Percentiles rank a stretch among this genome's conserved stretches.
Conservation (phyloP, 129 eudicot genomes). For the Dittrichia graveolens region DNA sequence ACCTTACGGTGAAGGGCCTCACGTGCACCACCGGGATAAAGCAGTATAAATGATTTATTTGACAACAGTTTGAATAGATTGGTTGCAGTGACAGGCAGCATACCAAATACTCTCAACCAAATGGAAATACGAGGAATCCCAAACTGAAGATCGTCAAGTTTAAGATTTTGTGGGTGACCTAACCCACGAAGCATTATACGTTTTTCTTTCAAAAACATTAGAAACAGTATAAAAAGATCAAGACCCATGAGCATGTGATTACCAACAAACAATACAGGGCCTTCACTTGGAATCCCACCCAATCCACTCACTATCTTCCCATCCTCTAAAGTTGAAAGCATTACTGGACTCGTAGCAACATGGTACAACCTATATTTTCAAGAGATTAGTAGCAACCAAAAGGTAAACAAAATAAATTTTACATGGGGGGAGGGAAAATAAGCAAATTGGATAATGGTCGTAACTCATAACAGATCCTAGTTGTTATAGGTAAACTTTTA, state of each 20-base stretch:
- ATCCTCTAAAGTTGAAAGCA: conserved; percentile 68
- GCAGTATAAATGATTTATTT: conserved; percentile 60
- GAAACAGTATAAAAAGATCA: conserved; percentile 59
- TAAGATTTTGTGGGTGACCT: conserved; percentile 66
- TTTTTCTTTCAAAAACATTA: conserved; percentile 57
- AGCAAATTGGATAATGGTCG: no score
- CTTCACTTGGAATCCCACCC: conserved; percentile 69
- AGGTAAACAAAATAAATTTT: background rate
- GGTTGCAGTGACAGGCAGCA: conserved; percentile 57
- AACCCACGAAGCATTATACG: conserved; percentile 62
- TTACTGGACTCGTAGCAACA: conserved; percentile 49
- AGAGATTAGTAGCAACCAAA: background rate
- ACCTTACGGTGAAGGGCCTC: conserved; percentile 85
- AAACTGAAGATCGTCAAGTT: conserved; percentile 20
- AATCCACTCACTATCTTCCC: conserved; percentile 76
- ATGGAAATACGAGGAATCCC: conserved; percentile 45
- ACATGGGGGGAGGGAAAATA: no score
- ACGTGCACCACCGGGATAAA: conserved; percentile 93
- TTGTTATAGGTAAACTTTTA: no score
- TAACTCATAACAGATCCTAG: no score
- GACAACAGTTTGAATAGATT: conserved; percentile 65
- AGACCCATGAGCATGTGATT: conserved; percentile 83
- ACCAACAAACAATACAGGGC: conserved; percentile 80
- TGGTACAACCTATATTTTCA: conserved; percentile 47
- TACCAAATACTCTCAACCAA: conserved; percentile 56